A percentile compares a stretch with the other conserved stretches of the same genome.
Conservation (phyloP, 2,329 filamentous ascomycete genomes). For the Leptographium flavum region DNA sequence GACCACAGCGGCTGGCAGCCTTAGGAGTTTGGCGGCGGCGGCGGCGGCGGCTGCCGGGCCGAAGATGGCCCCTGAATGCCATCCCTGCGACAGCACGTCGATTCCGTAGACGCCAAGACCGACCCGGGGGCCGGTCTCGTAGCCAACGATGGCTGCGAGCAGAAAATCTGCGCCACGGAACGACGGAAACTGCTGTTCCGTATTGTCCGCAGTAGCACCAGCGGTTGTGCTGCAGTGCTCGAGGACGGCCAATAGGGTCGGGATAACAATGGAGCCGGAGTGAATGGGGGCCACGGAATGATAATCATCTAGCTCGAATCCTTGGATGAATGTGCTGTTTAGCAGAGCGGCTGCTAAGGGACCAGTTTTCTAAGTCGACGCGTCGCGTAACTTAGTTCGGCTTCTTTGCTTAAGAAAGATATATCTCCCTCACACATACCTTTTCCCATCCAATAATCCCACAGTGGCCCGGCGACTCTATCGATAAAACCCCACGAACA, state of each 20-base stretch:
- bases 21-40: constrained; percentile 18
- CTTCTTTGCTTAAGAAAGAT: too few species aligned
- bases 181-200: too few species aligned
- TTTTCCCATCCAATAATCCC: constrained; percentile 9
- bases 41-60: constrained; percentile 21
- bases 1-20: constrained; percentile 14
- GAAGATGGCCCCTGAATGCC: constrained; percentile 25
- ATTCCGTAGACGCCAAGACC: constrained; percentile 22
- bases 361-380: constrained; percentile 5
- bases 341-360: constrained; percentile 24
- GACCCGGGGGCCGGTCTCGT: constrained; percentile 23
- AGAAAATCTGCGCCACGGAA: constrained; percentile 14
- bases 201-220: too few species aligned
- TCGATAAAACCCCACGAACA: constrained; percentile 15
- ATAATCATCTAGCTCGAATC: constrained; percentile 28
- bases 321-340: constrained; percentile 28
- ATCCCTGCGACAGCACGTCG: constrained; percentile 23
- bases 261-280: constrained; percentile 22
- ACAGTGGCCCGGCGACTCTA: too few species aligned
- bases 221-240: too few species aligned
- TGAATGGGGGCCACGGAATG: constrained; percentile 26
- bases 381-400: too few species aligned
- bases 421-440: too few species aligned
- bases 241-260: constrained; percentile 20
- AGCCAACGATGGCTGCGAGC: constrained; percentile 22